Base-by-base conservation (phyloP, 2,329 filamentous ascomycete genomes). In the Penicillium rolfsii region DNA sequence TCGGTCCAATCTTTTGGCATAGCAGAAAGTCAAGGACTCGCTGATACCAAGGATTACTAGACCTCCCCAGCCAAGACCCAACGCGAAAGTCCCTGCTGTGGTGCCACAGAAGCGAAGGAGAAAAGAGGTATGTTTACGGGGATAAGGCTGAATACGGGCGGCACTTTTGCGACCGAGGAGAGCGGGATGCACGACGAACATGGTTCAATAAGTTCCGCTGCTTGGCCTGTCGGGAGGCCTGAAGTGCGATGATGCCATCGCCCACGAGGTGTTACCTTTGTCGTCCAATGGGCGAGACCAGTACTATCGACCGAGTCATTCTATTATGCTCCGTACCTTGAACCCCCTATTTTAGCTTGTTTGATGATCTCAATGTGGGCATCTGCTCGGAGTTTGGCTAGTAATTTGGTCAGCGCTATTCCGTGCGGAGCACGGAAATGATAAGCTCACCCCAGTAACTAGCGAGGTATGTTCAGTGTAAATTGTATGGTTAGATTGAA, bases 361-460 rank as follows among this genome's bases (percentile, higher is more conserved):
- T 41, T 41, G 11, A 41, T 22, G 4, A 41, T 33, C 11, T 33
- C 4, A 43, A 43, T 22, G 40, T 43, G 40, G 40, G 8, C 40
- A 43, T 43, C n/a, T 43, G 43, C 12, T 46, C 5, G 40, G 40
- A 9, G 4, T 24, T 46, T 46, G 43, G 43, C 22, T 9, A 22
- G 24, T n/a, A 36, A 50, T n/a, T 50, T 22, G 48, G 24, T 50
- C 48, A 36, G 48, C 48, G 28, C 48, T 50, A 35, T 50, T 22
- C 48, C 19, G 19, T 22, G 19, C 19, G 19, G 19, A 22, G 19
- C 1, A 22, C 19, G 19, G 19, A 22, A 22, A 19, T 22, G 7
- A 41, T 9, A 24, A 43, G 12, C 40, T 19, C 11, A 9, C 12
- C 9, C 8, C 40, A 22, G 4, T 19, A 19, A 41, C n/a, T 22